Conservation (phyloP, 2,329 filamentous ascomycete species). For the Rachicladosporium sp. region DNA sequence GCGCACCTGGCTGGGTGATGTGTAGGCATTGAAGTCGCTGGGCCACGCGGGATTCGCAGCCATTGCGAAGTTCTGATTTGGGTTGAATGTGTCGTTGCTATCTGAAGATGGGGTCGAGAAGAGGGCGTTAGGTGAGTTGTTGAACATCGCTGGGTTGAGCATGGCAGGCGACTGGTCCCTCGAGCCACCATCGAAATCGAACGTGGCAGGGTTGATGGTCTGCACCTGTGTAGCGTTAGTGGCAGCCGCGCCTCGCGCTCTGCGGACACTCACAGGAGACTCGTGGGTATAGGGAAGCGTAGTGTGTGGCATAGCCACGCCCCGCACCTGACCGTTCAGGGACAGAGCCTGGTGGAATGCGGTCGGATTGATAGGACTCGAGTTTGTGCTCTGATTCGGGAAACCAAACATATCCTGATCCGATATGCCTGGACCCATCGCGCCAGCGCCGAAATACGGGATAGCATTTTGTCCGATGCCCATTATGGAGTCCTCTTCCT, state of each 20-base stretch:
- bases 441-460: slow-evolving; percentile 12
- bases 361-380: slow-evolving; percentile 35
- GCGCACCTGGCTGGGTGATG: slow-evolving; percentile 20
- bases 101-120: slow-evolving; percentile 27
- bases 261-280: slow-evolving; percentile 14
- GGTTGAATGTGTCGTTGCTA: slow-evolving; percentile 22
- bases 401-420: slow-evolving; percentile 37
- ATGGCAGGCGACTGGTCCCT: slow-evolving; percentile 20
- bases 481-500: slow-evolving; percentile 18
- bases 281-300: slow-evolving; percentile 14
- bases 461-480: slow-evolving; percentile 14
- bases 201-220: slow-evolving; percentile 24
- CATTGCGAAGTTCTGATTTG: slow-evolving; percentile 15
- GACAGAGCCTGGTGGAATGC: slow-evolving; percentile 19
- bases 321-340: slow-evolving; percentile 14
- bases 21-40: slow-evolving; percentile 15
- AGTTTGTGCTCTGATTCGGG: slow-evolving; percentile 21
- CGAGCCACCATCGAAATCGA: slow-evolving; percentile 15
- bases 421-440: slow-evolving; percentile 5
- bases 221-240: slow-evolving; percentile 10
- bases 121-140: slow-evolving; percentile 20
- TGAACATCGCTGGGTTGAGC: slow-evolving; percentile 18
- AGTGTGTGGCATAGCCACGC: slow-evolving; percentile 10
- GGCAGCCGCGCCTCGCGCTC: not conserved
- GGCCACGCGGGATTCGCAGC: slow-evolving; percentile 21